Evolutionary conservation across 805 yeast species (phyloP).

Genomic region (Candida hungchunana): DNA sequence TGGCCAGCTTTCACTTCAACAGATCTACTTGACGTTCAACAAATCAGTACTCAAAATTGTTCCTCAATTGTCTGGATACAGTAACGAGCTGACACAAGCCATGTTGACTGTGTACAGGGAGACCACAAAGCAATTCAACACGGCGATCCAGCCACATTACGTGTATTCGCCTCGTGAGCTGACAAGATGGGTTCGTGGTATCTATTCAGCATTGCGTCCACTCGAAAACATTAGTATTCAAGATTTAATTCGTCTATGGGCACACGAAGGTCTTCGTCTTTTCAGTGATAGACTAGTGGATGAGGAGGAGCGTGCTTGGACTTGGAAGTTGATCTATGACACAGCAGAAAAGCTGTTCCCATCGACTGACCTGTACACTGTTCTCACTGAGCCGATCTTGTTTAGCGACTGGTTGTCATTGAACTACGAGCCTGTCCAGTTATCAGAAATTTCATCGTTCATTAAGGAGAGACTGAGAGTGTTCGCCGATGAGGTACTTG

Average conservation of each 20-base stretch:
- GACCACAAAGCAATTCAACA: conserved; percentile 39
- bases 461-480: conserved; percentile 58
- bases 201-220: conserved; percentile 45
- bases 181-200: conserved; percentile 83
- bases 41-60: conserved; percentile 52
- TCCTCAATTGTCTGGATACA: conserved; percentile 56
- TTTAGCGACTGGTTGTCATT: conserved; percentile 74
- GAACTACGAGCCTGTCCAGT: conserved; percentile 52
- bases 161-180: conserved; percentile 86
- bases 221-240: conserved; percentile 34
- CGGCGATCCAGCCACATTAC: conserved; percentile 49
- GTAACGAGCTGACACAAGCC: conserved; percentile 49
- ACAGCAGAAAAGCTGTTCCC: conserved; percentile 43
- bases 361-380: conserved; percentile 31
- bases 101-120: conserved; percentile 59
- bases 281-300: conserved; percentile 68
- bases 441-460: conserved; percentile 46
- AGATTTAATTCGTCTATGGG: conserved; percentile 62
- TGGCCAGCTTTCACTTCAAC: conserved; percentile 50
- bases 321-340: conserved; percentile 34
- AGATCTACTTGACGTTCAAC: conserved; percentile 62
- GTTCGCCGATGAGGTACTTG: conserved; percentile 76
- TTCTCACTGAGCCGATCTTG: conserved; percentile 49
- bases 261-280: conserved; percentile 74
- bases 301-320: conserved; percentile 44